Base-by-base conservation (phyloP, 2,329 filamentous ascomycete species). In the Claviceps quebecensis region DNA sequence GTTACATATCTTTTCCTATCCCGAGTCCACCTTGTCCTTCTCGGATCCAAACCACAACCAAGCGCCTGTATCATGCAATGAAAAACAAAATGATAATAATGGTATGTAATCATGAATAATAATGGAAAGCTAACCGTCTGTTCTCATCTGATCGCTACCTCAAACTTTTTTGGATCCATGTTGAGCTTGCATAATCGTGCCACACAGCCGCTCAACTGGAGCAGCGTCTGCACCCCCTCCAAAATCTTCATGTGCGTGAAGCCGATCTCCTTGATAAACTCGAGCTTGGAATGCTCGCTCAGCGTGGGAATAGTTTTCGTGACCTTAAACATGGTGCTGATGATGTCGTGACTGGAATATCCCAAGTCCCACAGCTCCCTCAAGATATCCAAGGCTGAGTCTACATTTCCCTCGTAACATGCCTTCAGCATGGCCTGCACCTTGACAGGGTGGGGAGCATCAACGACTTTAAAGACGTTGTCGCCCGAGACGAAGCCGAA, bases 161-260 rank as follows among this genome's bases (percentile, higher is more conserved):
- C 73, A 63, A 96, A 96, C 55, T 85, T 77, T 65, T 86, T 83
- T 3, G 88, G 86, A 62, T 95, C 87, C 91, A 98, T 97, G 67
- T 96, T 96, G 66, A 97, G 83, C 73, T 86, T 95, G 71, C 88
- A 93, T 52, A 98, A 74, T 60, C 91, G 83, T 16, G 87, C 89
- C 22, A 98, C 77, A 64, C 91, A 97, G 11, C 91, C 93, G 63
- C 88, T 94, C 45, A 98, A 75, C 68, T 98, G 93, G 53, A 98
- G 76, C 56, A 96, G 77, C 7, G 91, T 96, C 69, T 97, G 91
- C 23, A 98, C 87, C 34, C 93, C 93, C 65, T 98, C 93, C n/a
- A 98, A 73, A 52, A 98, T 91, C 67, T 94, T 90, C 93, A 98
- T 98, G 65, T 98, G 93, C 2, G 93, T 95, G 68, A 97, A 97